Evolutionary conservation across 495 filamentous ascomycete species (phyloP), one percentile per base, ranked within the genome.

Genomic region (Podospora didyma): DNA sequence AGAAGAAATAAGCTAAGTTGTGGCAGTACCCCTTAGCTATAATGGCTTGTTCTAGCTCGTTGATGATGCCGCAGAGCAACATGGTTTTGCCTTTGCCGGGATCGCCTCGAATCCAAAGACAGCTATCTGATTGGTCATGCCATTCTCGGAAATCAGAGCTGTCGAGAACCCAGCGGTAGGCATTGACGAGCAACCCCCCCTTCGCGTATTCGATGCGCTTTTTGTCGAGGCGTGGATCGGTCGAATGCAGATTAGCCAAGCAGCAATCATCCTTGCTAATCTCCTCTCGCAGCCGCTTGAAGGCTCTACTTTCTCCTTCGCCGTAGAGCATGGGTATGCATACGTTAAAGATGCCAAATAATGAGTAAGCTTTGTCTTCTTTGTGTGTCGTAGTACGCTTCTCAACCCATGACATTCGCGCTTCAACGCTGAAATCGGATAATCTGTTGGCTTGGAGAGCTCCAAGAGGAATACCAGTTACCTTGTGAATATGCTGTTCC

Each of bases 21-120:
- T 45, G 23, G 22, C 47, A 49, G 22, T 49, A 23, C 24, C 37
- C 54, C 10, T 17, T 16, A 17, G 37, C 22, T 16, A 24, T 53
- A 5, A 42, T 28, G 12, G 22, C 6, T 17, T 31, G 17, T 1
- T 52, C 57, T 14, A 77, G 57, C 19, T 74, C 53, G 35, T 73
- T 54, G 44, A 77, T 72, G 46, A 77, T 66, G 22, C 71, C 72
- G 21, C 64, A 71, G 34, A 79, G 42, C 1, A 79, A 69, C 77
- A 80, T 80, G n/a, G 75, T 78, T 62, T 79, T 79, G 10, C 76
- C 75, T 48, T 68, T 79, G n/a, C 74, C 73, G 31, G 70, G 67
- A 26, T 64, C 70, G 10, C 77, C 56, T 5, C 76, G 65, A 53
- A 79, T 75, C 49, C 64, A 67, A 59, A 74, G 39, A 64, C 74